Conservation (phyloP, 192 early-diverging fungal genomes). For the Radiomyces spectabilis region DNA sequence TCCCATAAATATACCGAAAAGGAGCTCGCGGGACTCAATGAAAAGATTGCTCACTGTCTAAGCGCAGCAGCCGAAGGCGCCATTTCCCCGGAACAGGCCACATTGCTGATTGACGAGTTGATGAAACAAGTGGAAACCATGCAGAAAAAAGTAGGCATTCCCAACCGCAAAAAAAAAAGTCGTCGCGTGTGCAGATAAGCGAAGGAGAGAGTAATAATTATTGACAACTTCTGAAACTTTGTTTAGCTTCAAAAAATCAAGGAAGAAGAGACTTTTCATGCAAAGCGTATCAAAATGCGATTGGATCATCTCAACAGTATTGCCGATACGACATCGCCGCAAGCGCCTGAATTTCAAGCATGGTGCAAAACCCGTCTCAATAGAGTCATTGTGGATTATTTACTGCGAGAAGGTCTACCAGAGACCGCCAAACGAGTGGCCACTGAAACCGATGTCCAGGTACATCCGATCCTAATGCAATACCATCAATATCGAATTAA, state of each 20-base stretch:
- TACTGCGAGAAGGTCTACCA: constrained; percentile 81
- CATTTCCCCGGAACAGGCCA: constrained; percentile 44
- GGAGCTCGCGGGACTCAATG: constrained; percentile 50
- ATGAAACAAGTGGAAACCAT: constrained; percentile 30
- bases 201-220: background rate
- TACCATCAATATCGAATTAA: background rate
- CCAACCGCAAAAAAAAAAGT: background rate
- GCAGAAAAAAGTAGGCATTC: background rate
- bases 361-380: constrained; percentile 88
- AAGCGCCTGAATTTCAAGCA: constrained; percentile 65
- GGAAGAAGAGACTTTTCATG: constrained; percentile 64
- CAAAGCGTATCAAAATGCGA: constrained; percentile 62
- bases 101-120: constrained; percentile 54
- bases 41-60: constrained; percentile 36
- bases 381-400: constrained; percentile 90
- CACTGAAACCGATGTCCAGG: constrained; percentile 54
- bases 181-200: no score
- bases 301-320: constrained; percentile 75
- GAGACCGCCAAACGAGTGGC: constrained; percentile 69
- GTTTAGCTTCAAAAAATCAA: constrained; percentile 62
- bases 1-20: constrained; percentile 81
- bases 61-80: constrained; percentile 33
- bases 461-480: constrained; percentile 14
- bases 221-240: background rate
- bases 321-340: constrained; percentile 47